Evolutionary conservation across 345 rosid species (phyloP).

Genomic region (Aquilaria malaccensis): DNA sequence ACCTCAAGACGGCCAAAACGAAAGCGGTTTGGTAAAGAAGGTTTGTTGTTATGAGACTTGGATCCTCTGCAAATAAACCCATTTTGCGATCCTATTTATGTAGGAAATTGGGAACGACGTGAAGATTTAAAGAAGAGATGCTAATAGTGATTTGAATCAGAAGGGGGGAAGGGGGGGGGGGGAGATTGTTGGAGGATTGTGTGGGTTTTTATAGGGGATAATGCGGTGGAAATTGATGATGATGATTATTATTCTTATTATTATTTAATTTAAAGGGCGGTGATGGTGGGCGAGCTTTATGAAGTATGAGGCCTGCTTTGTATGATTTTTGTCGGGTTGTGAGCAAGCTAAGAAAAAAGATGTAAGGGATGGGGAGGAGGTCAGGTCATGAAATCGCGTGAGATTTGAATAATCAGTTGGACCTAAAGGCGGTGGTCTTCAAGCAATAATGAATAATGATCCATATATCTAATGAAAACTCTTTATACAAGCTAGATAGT

Average conservation of each 20-base stretch:
- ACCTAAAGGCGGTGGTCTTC: no score
- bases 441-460: no score
- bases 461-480: no score
- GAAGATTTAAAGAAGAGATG: not conserved
- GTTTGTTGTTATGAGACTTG: conserved; percentile 43
- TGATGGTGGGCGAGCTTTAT: not conserved
- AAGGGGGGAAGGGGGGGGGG: conserved; percentile 15
- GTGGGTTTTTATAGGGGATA: conserved; percentile 17
- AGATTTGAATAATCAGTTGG: no score
- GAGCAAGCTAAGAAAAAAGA: conserved; percentile 8
- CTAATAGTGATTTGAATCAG: not conserved
- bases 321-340: conserved; percentile 7
- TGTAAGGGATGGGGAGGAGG: not conserved
- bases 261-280: not conserved
- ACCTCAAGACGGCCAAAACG: conserved; percentile 54
- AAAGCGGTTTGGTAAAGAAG: conserved; percentile 73
- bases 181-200: conserved; percentile 4
- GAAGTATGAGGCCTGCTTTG: conserved; percentile 4
- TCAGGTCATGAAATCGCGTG: conserved; percentile 11
- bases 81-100: conserved; percentile 10
- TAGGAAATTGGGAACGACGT: not conserved
- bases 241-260: no score
- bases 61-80: conserved; percentile 67
- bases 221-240: no score
- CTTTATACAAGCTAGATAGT: no score